phyloP scores from a whole-genome alignment of 345 rosid genomes.

The Passiflora organensis region DNA sequence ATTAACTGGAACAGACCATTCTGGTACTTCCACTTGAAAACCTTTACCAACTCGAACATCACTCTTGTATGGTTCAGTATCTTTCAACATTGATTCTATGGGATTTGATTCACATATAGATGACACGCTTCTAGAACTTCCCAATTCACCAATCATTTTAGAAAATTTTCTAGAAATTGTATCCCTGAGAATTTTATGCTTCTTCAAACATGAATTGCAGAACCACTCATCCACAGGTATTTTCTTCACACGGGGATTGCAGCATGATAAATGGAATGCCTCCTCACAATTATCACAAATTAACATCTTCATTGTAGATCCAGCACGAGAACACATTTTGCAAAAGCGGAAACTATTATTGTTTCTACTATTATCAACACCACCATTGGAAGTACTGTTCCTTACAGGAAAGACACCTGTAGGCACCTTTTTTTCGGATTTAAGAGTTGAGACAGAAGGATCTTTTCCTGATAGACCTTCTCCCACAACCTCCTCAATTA shows the following conservation, averaged over 20 bases:
- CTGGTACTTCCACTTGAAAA: conserved; percentile 85
- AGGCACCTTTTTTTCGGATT: conserved; percentile 32
- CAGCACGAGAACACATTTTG: conserved; percentile 56
- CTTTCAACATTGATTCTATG: conserved; percentile 50
- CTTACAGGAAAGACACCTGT: conserved; percentile 20
- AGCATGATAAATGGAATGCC: conserved; percentile 75
- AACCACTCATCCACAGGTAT: conserved; percentile 70
- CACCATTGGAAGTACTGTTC: conserved; percentile 19
- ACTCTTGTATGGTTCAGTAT: conserved; percentile 41
- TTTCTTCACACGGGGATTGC: conserved; percentile 45
- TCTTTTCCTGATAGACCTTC: conserved; percentile 40
- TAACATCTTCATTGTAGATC: conserved; percentile 47
- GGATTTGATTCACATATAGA: conserved; percentile 31
- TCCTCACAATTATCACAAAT: conserved; percentile 86
- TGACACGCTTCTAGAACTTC: conserved; percentile 30
- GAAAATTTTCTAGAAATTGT: conserved; percentile 22
- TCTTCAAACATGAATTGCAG: conserved; percentile 65
- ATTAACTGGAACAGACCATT: conserved; percentile 63
- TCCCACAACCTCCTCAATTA: conserved; percentile 25
- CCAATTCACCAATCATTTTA: conserved; percentile 27
- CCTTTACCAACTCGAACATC: conserved; percentile 69
- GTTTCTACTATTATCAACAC: conserved; percentile 23
- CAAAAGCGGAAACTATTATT: conserved; percentile 43
- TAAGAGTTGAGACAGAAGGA: conserved; percentile 33
- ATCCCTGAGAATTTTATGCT: conserved; percentile 33